Conservation (phyloP, 78 protist genomes). For the Dictyostelium capitatum region DNA sequence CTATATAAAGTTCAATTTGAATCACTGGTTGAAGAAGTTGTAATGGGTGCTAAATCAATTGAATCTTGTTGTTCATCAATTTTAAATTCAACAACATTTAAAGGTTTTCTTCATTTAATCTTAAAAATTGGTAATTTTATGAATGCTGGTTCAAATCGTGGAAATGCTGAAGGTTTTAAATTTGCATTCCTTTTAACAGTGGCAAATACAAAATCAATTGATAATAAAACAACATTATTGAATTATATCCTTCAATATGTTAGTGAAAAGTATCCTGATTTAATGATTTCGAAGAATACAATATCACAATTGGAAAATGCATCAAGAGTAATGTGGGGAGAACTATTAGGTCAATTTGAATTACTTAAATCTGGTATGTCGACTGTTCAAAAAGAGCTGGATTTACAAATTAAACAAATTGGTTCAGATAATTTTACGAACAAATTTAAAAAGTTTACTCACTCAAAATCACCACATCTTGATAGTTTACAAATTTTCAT, state of each 20-base stretch:
- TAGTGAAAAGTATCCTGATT: slow-evolving; percentile 33
- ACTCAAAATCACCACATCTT: neutral
- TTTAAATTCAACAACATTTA: neutral
- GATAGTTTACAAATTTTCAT: slow-evolving; percentile 24
- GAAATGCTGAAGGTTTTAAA: slow-evolving; percentile 71
- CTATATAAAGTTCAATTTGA: slow-evolving; percentile 38
- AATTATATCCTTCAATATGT: slow-evolving; percentile 24
- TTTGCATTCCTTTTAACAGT: slow-evolving; percentile 14
- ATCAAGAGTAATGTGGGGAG: slow-evolving; percentile 43
- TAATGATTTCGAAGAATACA: slow-evolving; percentile 3
- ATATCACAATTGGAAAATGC: slow-evolving; percentile 36
- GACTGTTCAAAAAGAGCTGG: slow-evolving; percentile 46
- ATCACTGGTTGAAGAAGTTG: slow-evolving; percentile 21
- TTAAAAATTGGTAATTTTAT: slow-evolving; percentile 60
- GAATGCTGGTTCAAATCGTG: slow-evolving; percentile 31
- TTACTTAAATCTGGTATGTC: slow-evolving; percentile 36
- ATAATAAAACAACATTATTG: slow-evolving; percentile 35
- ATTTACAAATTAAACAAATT: slow-evolving; percentile 13
- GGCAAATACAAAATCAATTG: slow-evolving; percentile 53
- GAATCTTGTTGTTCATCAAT: neutral
- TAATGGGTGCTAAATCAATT: slow-evolving; percentile 20
- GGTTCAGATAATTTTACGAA: slow-evolving; percentile 46
- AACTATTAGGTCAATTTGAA: slow-evolving; percentile 9
- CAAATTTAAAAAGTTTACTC: slow-evolving; percentile 8
- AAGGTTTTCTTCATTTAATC: slow-evolving; percentile 8